Evolutionary conservation across 2,329 filamentous ascomycete species (phyloP), one percentile per base, ranked within the genome.

Genomic region (Fusarium nanum): DNA sequence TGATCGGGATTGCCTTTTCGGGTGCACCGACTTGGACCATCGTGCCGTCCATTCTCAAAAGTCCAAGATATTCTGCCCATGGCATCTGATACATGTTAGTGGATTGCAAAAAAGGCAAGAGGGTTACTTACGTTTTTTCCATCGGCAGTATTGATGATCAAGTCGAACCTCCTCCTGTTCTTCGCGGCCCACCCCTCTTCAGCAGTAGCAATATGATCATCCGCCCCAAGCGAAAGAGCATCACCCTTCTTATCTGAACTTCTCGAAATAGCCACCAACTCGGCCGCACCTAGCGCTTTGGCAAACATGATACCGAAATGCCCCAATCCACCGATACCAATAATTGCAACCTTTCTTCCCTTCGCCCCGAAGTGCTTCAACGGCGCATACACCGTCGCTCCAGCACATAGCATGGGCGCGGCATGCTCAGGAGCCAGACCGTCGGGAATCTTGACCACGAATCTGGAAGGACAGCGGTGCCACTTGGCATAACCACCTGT

Each of bases 361-460:
- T 58, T 63, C 4, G 60, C 67, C 3, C 67, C 69, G 2, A 65
- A 61, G 3, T 57, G 49, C 83, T 92, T 89, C 3, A 97, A 85
- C 1, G 93, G 93, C 49, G 87, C 91, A 82, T 90, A 97, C 46
- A 89, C 88, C 0, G 93, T 96, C 41, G 95, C 84, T 60, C 93
- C 93, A 13, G 92, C 93, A 78, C 93, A 97, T 64, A 96, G 85
- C 91, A 94, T 93, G 2, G 92, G 92, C 2, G 92, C 93, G 1
- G 90, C 92, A 44, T 88, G 79, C 47, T 82, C 82, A 40, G 84
- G 85, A 2, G 83, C 76, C 27, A 96, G 85, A 44, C 84, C 87
- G 13, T 93, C 91, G 8, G 93, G 93, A 70, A 96, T 94, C 76
- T 89, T 90, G 76, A 88, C 85, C 40, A 87, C 85, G n/a, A 77